These are phyloP conservation scores for Amanita subjunquillea DNA, from an alignment of 768 basidiomycete genomes.

Conservation along the genomic window DNA sequence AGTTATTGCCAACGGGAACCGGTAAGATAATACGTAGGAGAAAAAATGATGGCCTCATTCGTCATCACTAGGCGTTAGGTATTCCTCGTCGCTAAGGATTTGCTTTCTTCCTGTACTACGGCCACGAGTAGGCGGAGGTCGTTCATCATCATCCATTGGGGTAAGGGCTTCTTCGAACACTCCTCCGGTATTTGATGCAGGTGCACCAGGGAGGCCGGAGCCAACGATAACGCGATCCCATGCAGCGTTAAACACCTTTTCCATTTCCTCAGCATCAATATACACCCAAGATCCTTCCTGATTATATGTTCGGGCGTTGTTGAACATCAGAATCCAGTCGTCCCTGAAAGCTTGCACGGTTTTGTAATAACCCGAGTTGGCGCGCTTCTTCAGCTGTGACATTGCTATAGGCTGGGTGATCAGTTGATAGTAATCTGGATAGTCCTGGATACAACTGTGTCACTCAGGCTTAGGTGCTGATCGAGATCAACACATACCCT, in stretches of 20 bases:
- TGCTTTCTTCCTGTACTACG: slow-evolving; percentile 58
- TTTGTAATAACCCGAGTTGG: slow-evolving; percentile 60
- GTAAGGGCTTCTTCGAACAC: slow-evolving; percentile 46
- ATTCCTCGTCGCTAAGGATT: slow-evolving; percentile 65
- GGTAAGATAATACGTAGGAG: neutral
- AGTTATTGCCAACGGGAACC: neutral
- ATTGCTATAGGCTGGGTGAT: slow-evolving; percentile 86
- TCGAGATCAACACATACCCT: slow-evolving; percentile 33
- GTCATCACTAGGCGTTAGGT: slow-evolving; percentile 69
- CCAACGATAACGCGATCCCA: slow-evolving; percentile 57
- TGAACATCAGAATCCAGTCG: slow-evolving; percentile 88
- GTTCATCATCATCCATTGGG: slow-evolving; percentile 76
- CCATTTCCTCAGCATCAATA: slow-evolving; percentile 89
- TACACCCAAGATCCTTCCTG: slow-evolving; percentile 95
- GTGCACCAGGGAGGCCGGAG: slow-evolving; percentile 68
- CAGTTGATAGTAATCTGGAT: slow-evolving; percentile 88
- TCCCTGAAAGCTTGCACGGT: slow-evolving; percentile 57
- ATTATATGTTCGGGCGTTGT: slow-evolving; percentile 90
- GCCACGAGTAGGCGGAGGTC: slow-evolving; percentile 42
- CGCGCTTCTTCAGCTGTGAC: slow-evolving; percentile 74
- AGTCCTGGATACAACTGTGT: slow-evolving; percentile 39
- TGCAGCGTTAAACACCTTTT: slow-evolving; percentile 71
- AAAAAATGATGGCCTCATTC: slow-evolving; percentile 26
- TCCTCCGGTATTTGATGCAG: slow-evolving; percentile 16
- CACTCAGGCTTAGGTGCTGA: neutral